Percentiles rank a stretch among this genome's conserved stretches.
Conservation (phyloP, 225 moss, liverwort and hornwort species). For the Anthoceros angustus region DNA sequence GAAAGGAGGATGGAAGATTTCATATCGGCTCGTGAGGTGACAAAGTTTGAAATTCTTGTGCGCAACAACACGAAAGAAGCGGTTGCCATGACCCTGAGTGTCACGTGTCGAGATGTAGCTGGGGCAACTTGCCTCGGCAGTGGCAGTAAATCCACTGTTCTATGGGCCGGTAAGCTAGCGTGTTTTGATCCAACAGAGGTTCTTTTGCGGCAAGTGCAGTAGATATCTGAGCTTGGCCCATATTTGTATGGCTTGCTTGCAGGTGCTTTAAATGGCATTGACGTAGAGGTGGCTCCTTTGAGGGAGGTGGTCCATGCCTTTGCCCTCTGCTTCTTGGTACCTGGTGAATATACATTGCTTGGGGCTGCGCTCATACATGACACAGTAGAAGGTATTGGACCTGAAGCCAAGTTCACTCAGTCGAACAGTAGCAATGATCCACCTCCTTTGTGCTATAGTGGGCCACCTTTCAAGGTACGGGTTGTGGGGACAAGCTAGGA, state of each 20-base stretch:
- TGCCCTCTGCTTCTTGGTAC: slow-evolving; percentile 90
- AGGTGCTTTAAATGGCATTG: slow-evolving; percentile 85
- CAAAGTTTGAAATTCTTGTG: slow-evolving; percentile 82
- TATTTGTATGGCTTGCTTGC: slow-evolving; percentile 9
- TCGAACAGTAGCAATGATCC: slow-evolving; percentile 43
- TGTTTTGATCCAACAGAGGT: slow-evolving; percentile 5
- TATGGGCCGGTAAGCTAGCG: slow-evolving; percentile 74
- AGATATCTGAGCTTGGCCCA: neutral
- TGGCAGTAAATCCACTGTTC: slow-evolving; percentile 76
- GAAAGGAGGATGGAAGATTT: slow-evolving; percentile 33
- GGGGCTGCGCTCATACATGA: slow-evolving; percentile 66
- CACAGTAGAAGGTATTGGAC: slow-evolving; percentile 6
- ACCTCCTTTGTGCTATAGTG: slow-evolving; percentile 58
- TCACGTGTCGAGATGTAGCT: slow-evolving; percentile 93
- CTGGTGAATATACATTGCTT: slow-evolving; percentile 82
- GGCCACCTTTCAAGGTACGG: slow-evolving; percentile 82
- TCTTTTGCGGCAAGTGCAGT: neutral
- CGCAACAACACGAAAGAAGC: slow-evolving; percentile 80
- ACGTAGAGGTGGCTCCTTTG: slow-evolving; percentile 71
- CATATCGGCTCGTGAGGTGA: slow-evolving; percentile 59
- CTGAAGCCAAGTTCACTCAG: slow-evolving; percentile 11
- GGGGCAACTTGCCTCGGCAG: slow-evolving; percentile 75
- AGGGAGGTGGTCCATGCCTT: slow-evolving; percentile 93
- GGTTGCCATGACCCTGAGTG: slow-evolving; percentile 67
- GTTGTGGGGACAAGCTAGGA: slow-evolving; percentile 60